phyloP scores from a whole-genome alignment of 441 rosid genomes.

The Syzygium malaccense region DNA sequence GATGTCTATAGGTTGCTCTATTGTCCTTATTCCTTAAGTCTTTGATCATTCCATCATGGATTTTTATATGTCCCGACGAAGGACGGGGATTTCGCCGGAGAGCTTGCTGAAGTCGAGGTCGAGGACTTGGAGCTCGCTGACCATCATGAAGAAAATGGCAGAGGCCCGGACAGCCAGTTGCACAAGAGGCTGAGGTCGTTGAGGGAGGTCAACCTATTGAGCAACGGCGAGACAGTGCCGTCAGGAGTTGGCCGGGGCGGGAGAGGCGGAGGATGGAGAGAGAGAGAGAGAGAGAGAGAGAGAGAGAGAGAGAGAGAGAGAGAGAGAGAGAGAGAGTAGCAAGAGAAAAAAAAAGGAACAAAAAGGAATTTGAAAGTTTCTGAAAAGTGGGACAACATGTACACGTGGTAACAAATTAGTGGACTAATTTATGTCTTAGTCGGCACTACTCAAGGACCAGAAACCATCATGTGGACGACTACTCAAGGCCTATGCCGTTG shows the following conservation, averaged over 20 bases:
- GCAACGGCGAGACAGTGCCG: conserved; percentile 27
- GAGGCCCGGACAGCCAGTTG: conserved; percentile 42
- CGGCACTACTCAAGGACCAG: neutral
- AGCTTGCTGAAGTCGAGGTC: conserved; percentile 54
- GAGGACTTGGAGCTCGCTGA: conserved; percentile 24
- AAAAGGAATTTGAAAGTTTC: neutral
- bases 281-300: too few relatives aligned
- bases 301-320: too few relatives aligned
- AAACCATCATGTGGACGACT: neutral
- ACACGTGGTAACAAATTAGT: neutral
- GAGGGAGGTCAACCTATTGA: conserved; percentile 27
- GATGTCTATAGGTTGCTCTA: too few relatives aligned
- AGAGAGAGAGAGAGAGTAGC: neutral
- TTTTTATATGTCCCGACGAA: neutral
- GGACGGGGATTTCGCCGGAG: conserved; percentile 35
- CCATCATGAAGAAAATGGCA: conserved; percentile 7
- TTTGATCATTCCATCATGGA: too few relatives aligned
- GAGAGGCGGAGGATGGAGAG: conserved; percentile 22
- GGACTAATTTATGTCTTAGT: neutral
- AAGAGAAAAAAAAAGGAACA: too few relatives aligned
- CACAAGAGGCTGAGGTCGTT: conserved; percentile 41
- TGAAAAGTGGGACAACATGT: neutral
- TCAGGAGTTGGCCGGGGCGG: conserved; percentile 35
- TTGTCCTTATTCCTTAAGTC: too few relatives aligned
- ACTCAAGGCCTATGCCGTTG: too few relatives aligned